Base-by-base conservation (phyloP, 257 asterid genomes). In the Solanum chiquidenum region DNA sequence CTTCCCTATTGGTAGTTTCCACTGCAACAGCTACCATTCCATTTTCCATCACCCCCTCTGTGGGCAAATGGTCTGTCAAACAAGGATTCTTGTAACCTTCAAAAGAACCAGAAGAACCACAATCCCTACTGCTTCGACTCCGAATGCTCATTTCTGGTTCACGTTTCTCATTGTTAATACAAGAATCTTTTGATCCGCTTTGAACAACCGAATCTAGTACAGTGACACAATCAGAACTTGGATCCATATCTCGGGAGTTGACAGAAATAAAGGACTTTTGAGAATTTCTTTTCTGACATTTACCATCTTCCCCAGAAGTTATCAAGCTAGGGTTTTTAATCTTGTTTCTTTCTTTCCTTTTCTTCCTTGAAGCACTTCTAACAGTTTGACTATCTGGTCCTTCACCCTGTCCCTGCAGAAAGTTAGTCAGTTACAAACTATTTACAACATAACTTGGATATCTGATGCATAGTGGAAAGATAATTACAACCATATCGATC, bases 301-400 rank as follows among this genome's bases (percentile, higher is more conserved):
- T 84, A 86, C 88, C 93, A 89, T 84, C 91, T 88, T 91, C 95
- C 83, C 74, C 88, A 46, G 92, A 84, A 77, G 87, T 90, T 79
- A 87, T 88, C 89, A 91, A 79, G 91, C 91, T 88, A 82, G 91
- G 88, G 91, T 89, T 91, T 91, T 91, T 96, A 86, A 64, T 91
- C 91, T 92, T 97, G 90, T 93, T 96, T 84, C 93, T 95, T 87
- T 92, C 98, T 93, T 92, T 95, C 93, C 92, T 94, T 90, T 91
- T 93, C 98, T 93, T 97, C 91, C 93, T 93, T 86, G 94, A 44
- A 89, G 92, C 94, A 93, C 90, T 90, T 91, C 91, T 92, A 27
- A 84, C 88, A 86, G 91, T 91, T 89, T 91, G 94, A 74, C 90
- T 92, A 80, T 88, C 91, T 88, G 86, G 90, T 88, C 95, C 94